Base-by-base conservation (phyloP, 306 rosid genomes). In the Carpinus fangiana region DNA sequence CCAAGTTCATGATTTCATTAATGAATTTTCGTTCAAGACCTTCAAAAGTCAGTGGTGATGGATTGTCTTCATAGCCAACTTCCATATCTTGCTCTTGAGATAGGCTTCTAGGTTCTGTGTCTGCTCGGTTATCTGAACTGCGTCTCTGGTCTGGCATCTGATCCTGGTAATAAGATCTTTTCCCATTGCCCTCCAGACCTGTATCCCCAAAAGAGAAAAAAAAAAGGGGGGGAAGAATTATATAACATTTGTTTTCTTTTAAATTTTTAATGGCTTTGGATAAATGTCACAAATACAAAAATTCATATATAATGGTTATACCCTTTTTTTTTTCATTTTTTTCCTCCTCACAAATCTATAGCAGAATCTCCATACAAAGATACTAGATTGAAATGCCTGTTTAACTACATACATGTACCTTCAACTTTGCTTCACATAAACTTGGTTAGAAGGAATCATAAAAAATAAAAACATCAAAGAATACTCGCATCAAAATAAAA, bases 31-130 rank as follows among this genome's bases (percentile, higher is more conserved):
- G 75, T 36, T 83, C 81, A 79, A 83, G 81, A 70, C 73, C 66
- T 77, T 83, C 80, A 3, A 51, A 83, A 54, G 78, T 75, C 75
- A 80, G 75, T 21, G 72, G 57, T 34, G 75, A 64, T 16, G 83
- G 78, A 10, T 18, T 62, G 3, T 83, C 83, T n/a, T 79, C 86
- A 55, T 79, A 83, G 26, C 83, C 83, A 34, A 75, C 75, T 71
- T 83, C 72, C 81, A 75, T 83, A 78, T 79, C 83, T 34, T 79
- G 78, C 57, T 83, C 83, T 36, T 47, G 75, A 75, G 52, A 52
- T 17, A 20, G 67, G 28, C 38, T 60, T 61, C 77, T 45, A 34
- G 73, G 13, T 78, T 74, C 78, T 74, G 48, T 48, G 43, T 56
- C 45, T 51, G 62, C 60, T 82, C 76, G 70, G 64, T 52, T 71